A percentile compares a stretch with the other conserved stretches of the same genome.
Evolutionary conservation across 2,329 filamentous ascomycete species (phyloP).

Genomic region (Alternaria viburni): DNA sequence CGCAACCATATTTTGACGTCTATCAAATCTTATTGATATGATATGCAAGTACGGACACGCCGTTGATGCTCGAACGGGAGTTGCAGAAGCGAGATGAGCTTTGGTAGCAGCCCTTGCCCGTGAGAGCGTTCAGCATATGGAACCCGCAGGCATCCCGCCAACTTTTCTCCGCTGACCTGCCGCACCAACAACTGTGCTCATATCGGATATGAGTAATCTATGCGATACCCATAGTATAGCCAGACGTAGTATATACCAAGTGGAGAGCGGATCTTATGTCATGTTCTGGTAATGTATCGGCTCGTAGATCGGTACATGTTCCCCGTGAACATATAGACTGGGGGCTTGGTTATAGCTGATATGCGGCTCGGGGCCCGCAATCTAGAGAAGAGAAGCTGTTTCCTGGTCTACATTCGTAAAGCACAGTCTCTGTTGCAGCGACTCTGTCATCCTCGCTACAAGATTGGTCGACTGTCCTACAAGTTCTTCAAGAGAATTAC

Average conservation of each 20-base stretch:
- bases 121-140: background rate
- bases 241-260: background rate
- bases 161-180: slow-evolving; percentile 10
- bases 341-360: background rate
- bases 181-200: background rate
- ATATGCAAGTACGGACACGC: slow-evolving; percentile 3
- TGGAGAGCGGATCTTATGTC: background rate
- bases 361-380: background rate
- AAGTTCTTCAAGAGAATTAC: background rate
- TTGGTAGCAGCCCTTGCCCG: background rate
- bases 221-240: background rate
- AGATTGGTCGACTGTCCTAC: background rate
- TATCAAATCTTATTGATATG: slow-evolving; percentile 1
- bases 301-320: background rate
- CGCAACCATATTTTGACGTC: slow-evolving; percentile 3
- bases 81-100: slow-evolving; percentile 10
- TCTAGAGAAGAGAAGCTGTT: background rate
- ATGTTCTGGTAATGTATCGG: background rate
- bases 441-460: background rate
- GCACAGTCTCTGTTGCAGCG: background rate
- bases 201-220: background rate
- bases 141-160: slow-evolving; percentile 25
- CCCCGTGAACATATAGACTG: background rate
- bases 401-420: background rate
- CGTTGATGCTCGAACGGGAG: background rate